Conservation (phyloP, 306 rosid genomes). For the Cucumis cinereus region DNA sequence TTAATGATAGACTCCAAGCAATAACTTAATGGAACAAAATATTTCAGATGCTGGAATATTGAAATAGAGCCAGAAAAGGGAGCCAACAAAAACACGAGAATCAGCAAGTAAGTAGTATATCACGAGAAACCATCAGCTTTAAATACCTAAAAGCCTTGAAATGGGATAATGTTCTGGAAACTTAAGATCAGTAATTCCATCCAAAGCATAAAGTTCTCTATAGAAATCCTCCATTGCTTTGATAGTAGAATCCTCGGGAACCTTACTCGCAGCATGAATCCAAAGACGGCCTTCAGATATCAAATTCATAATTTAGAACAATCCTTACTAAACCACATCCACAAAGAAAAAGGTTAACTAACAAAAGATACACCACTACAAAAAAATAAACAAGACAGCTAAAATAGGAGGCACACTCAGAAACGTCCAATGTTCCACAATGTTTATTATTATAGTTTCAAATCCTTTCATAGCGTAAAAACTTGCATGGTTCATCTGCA, state of each 20-base stretch:
- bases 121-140: not conserved
- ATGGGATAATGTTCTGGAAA: slow-evolving; percentile 86
- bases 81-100: not conserved
- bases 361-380: not conserved
- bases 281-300: slow-evolving; percentile 68
- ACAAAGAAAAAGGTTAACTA: not conserved
- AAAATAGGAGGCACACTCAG: not conserved
- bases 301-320: slow-evolving; percentile 9
- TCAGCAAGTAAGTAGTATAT: not conserved
- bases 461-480: not conserved
- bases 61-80: not conserved
- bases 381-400: not conserved
- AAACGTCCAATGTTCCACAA: not conserved
- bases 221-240: slow-evolving; percentile 87
- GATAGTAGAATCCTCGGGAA: slow-evolving; percentile 78
- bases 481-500: not conserved
- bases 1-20: not conserved
- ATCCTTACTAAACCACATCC: not conserved
- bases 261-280: slow-evolving; percentile 97
- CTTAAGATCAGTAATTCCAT: slow-evolving; percentile 57
- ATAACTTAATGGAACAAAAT: not conserved
- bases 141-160: slow-evolving; percentile 74
- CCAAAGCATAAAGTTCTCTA: slow-evolving; percentile 60
- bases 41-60: not conserved
- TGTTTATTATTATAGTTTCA: not conserved